Base-by-base conservation (phyloP, 1,139 yeast genomes). In the Geotrichum histeridarum region DNA sequence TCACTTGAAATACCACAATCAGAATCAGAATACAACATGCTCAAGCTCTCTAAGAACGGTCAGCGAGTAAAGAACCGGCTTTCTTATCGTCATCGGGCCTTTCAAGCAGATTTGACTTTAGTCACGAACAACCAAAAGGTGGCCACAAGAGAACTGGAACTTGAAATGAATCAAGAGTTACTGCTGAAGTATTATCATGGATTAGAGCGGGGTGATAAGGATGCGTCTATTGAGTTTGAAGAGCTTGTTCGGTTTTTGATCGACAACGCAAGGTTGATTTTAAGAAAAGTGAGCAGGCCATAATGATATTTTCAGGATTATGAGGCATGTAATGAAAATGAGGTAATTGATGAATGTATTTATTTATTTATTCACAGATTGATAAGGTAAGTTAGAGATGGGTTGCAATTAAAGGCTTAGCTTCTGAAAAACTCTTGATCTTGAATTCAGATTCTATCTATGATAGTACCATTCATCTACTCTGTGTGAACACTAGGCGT, bases 101-200 rank as follows among this genome's bases (percentile, higher is more conserved):
- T 67, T 46, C 70, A 63, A 43, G 59, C 67, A 8, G 74, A 70
- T 45, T 55, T 70, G 53, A 70, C 73, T 2, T 58, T 68, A 4
- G 73, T 70, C 12, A 63, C 61, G 14, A 57, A 61, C 12, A 59
- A 59, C 11, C 54, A 54, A 32, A 39, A 60, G 15, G 53, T 68
- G 8, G 67, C 65, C 42, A 30, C 50, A 17, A 9, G 41, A 4
- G 74, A 70, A 52, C 62, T 65, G 38, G 73, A 70, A 56, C 71
- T 90, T 52, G 97, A 90, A 72, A 73, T 87, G 47, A 89, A 88
- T 61, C 76, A 84, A 9, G 67, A 74, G 7, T 84, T 84, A 60
- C 74, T 90, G 51, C 72, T 86, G 57, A 72, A 72, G 50, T 84
- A 87, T 22, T 84, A 83, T 68, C 83, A 83, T 51, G 71, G 61